phyloP scores from a whole-genome alignment of 805 yeast species.

The Lachancea mirantina region DNA sequence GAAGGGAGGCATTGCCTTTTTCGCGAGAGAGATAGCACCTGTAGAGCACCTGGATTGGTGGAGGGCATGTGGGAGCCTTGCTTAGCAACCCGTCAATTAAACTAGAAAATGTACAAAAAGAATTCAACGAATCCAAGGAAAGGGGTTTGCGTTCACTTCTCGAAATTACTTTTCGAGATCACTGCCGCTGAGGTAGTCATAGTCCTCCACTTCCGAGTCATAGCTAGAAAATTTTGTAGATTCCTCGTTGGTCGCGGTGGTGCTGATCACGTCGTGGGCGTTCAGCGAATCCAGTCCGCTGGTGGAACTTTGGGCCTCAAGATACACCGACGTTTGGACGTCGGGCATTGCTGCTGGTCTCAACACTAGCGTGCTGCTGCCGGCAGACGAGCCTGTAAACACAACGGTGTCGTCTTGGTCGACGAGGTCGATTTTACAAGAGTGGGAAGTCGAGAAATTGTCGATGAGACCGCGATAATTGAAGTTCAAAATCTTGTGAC shows the following conservation, averaged over 20 bases:
- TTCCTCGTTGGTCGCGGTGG: conserved; percentile 18
- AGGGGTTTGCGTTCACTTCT: too few species aligned
- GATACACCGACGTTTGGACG: conserved; percentile 6
- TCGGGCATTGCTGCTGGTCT: conserved; percentile 7
- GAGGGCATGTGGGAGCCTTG: too few species aligned
- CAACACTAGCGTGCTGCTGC: conserved; percentile 5
- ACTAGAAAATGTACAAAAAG: too few species aligned
- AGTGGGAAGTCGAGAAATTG: conserved; percentile 10
- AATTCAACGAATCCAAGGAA: too few species aligned
- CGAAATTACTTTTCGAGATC: conserved; percentile 13
- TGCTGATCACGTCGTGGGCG: conserved; percentile 16
- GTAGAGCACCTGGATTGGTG: too few species aligned
- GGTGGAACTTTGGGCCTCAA: conserved; percentile 6
- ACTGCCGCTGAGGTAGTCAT: conserved; percentile 23
- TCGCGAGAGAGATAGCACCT: too few species aligned
- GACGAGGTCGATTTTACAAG: conserved; percentile 12
- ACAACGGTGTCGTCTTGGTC: conserved; percentile 10
- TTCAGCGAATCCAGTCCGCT: conserved; percentile 6
- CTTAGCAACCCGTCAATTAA: too few species aligned
- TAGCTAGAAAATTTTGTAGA: conserved; percentile 2
- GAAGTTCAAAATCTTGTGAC: conserved; percentile 14
- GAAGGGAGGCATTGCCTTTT: too few species aligned
- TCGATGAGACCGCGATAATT: conserved; percentile 12
- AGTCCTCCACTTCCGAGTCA: conserved; percentile 19
- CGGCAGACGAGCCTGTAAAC: conserved; percentile 8